phyloP scores from a whole-genome alignment of 305 asterid species.

The Rubia balearica region DNA sequence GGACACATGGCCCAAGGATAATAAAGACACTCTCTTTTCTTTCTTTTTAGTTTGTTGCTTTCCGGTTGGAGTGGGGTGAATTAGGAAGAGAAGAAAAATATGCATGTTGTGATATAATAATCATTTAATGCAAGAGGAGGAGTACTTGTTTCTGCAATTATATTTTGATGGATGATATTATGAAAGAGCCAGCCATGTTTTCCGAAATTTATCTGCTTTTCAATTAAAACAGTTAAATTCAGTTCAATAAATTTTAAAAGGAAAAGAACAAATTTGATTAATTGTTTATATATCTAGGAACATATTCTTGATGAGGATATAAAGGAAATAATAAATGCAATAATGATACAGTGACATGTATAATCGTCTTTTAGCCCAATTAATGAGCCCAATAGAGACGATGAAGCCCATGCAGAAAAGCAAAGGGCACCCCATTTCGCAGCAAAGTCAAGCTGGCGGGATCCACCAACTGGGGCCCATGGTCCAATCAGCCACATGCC shows the following conservation, averaged over 20 bases:
- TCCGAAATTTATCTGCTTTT: too few relatives aligned
- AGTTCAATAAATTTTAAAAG: too few relatives aligned
- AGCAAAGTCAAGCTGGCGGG: conserved; percentile 9
- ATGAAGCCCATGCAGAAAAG: background rate
- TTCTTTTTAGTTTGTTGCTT: background rate
- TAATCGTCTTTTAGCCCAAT: background rate
- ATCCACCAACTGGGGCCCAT: conserved; percentile 13
- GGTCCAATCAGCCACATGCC: conserved; percentile 6
- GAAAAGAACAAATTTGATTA: too few relatives aligned
- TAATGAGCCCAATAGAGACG: background rate
- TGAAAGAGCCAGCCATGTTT: too few relatives aligned
- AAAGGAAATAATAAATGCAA: background rate
- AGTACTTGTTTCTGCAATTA: too few relatives aligned
- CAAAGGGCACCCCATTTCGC: background rate
- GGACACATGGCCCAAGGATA: background rate
- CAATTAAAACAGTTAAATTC: too few relatives aligned
- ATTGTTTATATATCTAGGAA: background rate
- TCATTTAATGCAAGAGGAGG: too few relatives aligned
- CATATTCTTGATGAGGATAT: background rate
- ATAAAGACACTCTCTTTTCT: background rate
- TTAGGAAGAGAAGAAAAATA: background rate
- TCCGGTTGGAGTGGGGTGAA: background rate
- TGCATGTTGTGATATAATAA: background rate
- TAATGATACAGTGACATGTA: background rate
- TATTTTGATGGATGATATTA: too few relatives aligned